Base-by-base conservation (phyloP, 345 rosid genomes). In the Eucalyptus shirleyi region DNA sequence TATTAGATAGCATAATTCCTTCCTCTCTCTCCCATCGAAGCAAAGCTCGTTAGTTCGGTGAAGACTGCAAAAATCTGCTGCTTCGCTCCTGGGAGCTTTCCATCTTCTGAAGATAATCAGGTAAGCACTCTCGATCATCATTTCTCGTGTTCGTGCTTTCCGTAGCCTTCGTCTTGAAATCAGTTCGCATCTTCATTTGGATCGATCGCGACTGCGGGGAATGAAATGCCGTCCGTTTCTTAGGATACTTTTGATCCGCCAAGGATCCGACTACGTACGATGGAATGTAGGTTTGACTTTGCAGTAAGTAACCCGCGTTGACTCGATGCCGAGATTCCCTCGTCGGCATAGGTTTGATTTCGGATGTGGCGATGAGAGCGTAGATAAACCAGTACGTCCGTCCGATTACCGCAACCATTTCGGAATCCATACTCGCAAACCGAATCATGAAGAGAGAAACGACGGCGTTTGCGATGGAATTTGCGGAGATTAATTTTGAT, bases 401-500 rank as follows among this genome's bases (percentile, higher is more conserved):
- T 32, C 13, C 81, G 5, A 32, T 8, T 8, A 18, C 42, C 13
- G 11, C 81, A 14, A 18, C 80, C 42, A 32, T 67, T 67, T 67
- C 80, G 42, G 80, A 32, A 34, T 69, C 81, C 81, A 69, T 69
- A 8, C 3, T 34, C 7, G 2, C 81, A 18, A 69, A 18, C 4
- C 4, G 19, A 69, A 69, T 16, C 81, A 5, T 34, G 32, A 21
- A 32, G 40, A 67, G 34, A 67, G 86, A 72, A 72, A n/a, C 40
- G 37, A 81, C 82, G 87, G 37, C 3, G 8, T 80, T 97, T 87
- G 91, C 97, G 14, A 98, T 95, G 97, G 99, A 97, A 86, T 98
- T 97, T 26, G 96, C 95, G 11, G 96, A 97, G 96, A 92, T 94
- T 89, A 24, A 56, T 56, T 56, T 86, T 97, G 94, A 88, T 97